Evolutionary conservation across 495 filamentous ascomycete genomes (phyloP).

Genomic region (Clavariopsis aquatica): DNA sequence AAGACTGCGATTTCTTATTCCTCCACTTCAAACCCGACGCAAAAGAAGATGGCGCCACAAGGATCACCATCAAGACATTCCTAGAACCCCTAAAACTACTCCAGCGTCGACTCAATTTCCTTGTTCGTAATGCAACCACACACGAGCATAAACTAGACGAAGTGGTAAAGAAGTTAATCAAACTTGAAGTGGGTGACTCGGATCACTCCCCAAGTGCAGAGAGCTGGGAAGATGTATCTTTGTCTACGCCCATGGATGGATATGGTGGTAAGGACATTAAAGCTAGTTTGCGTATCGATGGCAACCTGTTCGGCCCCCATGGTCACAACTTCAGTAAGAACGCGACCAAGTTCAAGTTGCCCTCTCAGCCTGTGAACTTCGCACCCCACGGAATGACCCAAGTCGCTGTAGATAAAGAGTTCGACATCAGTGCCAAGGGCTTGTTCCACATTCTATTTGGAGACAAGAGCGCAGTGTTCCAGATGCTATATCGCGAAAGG

Average conservation of each 20-base stretch:
- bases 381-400: conserved; percentile 77
- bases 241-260: conserved; percentile 62
- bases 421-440: conserved; percentile 86
- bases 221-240: conserved; percentile 88
- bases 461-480: conserved; percentile 91
- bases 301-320: conserved; percentile 49
- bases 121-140: conserved; percentile 68
- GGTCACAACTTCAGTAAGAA: conserved; percentile 52
- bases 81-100: conserved; percentile 82
- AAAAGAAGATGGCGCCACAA: conserved; percentile 63
- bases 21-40: conserved; percentile 70
- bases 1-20: conserved; percentile 91
- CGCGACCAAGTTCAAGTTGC: conserved; percentile 77
- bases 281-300: conserved; percentile 63
- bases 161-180: conserved; percentile 65
- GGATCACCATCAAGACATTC: conserved; percentile 87
- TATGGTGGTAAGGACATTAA: conserved; percentile 57
- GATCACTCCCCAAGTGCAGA: conserved; percentile 72
- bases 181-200: conserved; percentile 65
- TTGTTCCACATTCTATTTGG: conserved; percentile 95
- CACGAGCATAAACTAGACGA: conserved; percentile 60
- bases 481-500: conserved; percentile 83
- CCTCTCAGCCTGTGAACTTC: conserved; percentile 77
- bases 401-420: conserved; percentile 69
- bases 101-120: conserved; percentile 76